Conservation (phyloP, 192 early-diverging fungal species). For the Phycomyces nitens region DNA sequence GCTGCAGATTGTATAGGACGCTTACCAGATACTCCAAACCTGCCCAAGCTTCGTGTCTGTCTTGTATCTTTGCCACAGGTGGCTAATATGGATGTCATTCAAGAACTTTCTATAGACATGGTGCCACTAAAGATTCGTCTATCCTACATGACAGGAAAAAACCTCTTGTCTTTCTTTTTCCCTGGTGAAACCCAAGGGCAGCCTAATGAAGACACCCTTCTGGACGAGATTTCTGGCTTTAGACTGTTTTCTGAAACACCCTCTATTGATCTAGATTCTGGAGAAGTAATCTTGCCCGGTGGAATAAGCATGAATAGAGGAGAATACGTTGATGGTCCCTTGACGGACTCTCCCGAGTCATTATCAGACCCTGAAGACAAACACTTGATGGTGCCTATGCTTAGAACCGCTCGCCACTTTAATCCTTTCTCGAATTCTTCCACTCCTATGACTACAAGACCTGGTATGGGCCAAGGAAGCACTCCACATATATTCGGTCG, state of each 20-base stretch:
- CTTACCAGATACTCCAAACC: no score
- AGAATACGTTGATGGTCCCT: not conserved
- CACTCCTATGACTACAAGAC: no score
- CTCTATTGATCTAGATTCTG: not conserved
- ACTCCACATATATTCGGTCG: no score
- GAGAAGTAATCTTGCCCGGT: no score
- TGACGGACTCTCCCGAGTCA: not conserved
- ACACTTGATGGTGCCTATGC: no score
- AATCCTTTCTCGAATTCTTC: no score
- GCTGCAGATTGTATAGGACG: no score
- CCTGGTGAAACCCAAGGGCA: constrained; percentile 48
- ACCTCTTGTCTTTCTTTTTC: constrained; percentile 76
- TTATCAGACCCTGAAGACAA: not conserved
- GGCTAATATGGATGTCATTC: constrained; percentile 85
- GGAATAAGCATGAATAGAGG: not conserved
- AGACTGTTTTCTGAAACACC: not conserved
- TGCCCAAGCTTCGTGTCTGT: constrained; percentile 62
- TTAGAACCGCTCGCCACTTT: no score
- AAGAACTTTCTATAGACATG: constrained; percentile 86
- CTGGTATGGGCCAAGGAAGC: no score
- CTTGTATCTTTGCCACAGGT: constrained; percentile 80
- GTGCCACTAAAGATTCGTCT: constrained; percentile 79
- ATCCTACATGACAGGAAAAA: constrained; percentile 80
- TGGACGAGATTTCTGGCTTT: not conserved
- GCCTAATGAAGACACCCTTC: not conserved